These are phyloP conservation scores for Aspergillus leporis DNA, from an alignment of 495 filamentous ascomycete genomes.

Conservation along the genomic window DNA sequence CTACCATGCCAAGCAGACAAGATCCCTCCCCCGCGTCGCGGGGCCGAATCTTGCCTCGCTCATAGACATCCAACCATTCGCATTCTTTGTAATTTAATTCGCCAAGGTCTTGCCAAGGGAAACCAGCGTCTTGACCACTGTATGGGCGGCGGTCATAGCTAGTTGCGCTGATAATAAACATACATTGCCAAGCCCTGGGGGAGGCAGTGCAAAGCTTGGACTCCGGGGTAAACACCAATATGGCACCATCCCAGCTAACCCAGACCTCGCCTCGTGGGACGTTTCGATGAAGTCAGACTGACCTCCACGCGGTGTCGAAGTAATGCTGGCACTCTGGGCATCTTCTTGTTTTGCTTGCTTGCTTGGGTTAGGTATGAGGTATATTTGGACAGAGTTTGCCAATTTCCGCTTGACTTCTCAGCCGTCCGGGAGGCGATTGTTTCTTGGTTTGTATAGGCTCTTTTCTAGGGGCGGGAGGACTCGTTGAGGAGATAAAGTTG, in stretches of 20 bases:
- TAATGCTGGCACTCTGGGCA: not conserved
- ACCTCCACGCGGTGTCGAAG: not conserved
- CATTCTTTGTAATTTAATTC: too few relatives aligned
- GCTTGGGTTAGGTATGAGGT: not conserved
- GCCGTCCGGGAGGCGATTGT: not conserved
- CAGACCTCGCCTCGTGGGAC: too few relatives aligned
- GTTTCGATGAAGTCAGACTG: not conserved
- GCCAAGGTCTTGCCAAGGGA: too few relatives aligned
- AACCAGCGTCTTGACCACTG: not conserved
- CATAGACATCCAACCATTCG: too few relatives aligned
- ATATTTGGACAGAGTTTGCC: not conserved
- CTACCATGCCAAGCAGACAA: too few relatives aligned
- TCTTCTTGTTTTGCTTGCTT: not conserved
- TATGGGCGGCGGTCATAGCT: too few relatives aligned
- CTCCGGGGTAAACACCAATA: not conserved
- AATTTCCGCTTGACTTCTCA: not conserved
- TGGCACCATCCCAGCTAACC: not conserved
- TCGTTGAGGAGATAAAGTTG: too few relatives aligned
- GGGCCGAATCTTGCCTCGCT: too few relatives aligned
- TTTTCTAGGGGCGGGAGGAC: too few relatives aligned
- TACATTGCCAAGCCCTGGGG: conserved; percentile 1
- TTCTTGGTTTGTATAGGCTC: not conserved
- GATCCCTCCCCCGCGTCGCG: too few relatives aligned
- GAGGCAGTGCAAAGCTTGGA: conserved; percentile 13
- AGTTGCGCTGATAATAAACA: not conserved